Conservation (phyloP, 202 grass and related monocot genomes). For the Schoenoplectus triqueter region DNA sequence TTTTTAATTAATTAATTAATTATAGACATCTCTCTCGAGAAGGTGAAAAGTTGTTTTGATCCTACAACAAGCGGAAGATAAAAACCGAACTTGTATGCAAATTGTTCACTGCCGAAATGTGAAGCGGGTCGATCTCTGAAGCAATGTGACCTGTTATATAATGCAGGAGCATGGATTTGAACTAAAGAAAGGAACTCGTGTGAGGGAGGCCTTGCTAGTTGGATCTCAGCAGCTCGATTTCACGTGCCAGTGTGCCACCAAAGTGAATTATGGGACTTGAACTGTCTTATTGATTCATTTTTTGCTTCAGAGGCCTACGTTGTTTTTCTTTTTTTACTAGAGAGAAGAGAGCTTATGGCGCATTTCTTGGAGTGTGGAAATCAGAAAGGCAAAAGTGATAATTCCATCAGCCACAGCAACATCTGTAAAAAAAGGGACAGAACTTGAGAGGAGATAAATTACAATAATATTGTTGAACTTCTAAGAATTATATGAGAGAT, state of each 20-base stretch:
- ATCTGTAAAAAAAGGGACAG: neutral
- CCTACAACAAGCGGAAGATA: neutral
- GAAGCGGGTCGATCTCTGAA: neutral
- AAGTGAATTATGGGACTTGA: slow-evolving; percentile 36
- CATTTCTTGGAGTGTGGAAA: slow-evolving; percentile 34
- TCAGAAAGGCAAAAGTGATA: slow-evolving; percentile 25
- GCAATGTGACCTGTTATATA: neutral
- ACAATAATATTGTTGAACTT: too few species aligned
- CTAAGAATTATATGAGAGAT: neutral
- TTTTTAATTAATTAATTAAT: slow-evolving; percentile 4
- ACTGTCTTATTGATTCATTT: slow-evolving; percentile 28
- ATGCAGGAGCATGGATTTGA: neutral
- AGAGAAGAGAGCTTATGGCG: neutral
- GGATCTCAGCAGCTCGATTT: slow-evolving; percentile 13
- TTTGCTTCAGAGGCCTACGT: neutral
- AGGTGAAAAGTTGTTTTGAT: slow-evolving; percentile 23
- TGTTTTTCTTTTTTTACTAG: neutral
- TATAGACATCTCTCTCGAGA: slow-evolving; percentile 5
- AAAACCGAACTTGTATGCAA: neutral
- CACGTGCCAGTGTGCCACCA: slow-evolving; percentile 30
- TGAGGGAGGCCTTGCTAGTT: neutral
- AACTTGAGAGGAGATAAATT: neutral
- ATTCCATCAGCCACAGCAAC: neutral
- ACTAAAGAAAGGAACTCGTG: neutral
- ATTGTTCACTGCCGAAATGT: neutral